Evolutionary conservation across 305 asterid genomes (phyloP), one percentile per base, ranked within the genome.

Genomic region (Nicotiana rustica): DNA sequence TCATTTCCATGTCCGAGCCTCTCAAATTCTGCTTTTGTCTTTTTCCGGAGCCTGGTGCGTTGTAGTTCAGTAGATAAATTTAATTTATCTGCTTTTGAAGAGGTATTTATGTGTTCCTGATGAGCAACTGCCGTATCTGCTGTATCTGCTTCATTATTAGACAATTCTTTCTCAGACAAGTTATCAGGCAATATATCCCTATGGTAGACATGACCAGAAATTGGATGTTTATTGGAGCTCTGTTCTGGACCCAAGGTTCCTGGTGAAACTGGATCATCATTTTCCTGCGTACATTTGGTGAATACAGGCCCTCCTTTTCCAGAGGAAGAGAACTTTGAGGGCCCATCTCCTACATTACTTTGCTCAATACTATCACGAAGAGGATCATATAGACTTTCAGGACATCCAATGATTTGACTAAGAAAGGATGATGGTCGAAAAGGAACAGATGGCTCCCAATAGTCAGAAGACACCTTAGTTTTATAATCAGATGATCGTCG

Each of bases 381-480:
- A 65, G 97, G 93, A 31, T 92, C 89, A 65, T 89, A 83, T n/a
- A 83, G 90, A 79, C 80, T 79, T 82, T 84, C 90, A 83, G 91
- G 86, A 89, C 88, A 80, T 79, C 93, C 90, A 44, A 95, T 83
- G 19, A 84, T 86, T 66, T 78, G 91, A 18, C 92, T 92, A 67
- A 97, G 85, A 64, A 85, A 86, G 85, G 90, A 92, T 3, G 96
- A 92, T 44, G 99, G 97, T 41, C 84, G 84, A 83, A 95, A 95
- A 87, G 97, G 97, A 84, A 78, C 86, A 65, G 97, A 95, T 65
- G 96, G 95, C 86, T 90, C 97, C 99, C 99, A 97, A 81, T 90
- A 76, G 81, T 84, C 81, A 85, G 86, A 89, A 82, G 86, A 84
- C 44, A 81, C 75, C 80, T 79, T 83, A 75, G 87, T 80, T 78